Conservation (phyloP, 306 rosid genomes). For the Corylus avellana region DNA sequence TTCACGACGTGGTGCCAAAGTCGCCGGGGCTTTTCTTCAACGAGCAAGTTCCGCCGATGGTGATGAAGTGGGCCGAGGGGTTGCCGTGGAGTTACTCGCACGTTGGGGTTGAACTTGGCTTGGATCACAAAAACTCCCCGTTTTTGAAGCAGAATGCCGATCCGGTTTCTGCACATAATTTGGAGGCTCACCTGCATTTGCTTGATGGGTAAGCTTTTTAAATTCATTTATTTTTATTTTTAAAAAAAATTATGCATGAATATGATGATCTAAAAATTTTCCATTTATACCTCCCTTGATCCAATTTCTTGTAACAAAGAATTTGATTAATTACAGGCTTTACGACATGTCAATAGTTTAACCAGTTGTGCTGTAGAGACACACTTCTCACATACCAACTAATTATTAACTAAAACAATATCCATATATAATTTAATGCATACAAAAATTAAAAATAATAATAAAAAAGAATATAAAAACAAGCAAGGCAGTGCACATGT, state of each 20-base stretch:
- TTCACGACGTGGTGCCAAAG: slow-evolving; percentile 66
- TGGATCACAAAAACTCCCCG: slow-evolving; percentile 70
- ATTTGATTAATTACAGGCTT: no score
- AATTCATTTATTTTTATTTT: background rate
- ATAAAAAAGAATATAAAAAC: background rate
- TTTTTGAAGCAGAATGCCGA: slow-evolving; percentile 58
- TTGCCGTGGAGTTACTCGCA: slow-evolving; percentile 87
- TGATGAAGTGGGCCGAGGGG: slow-evolving; percentile 59
- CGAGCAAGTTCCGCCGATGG: slow-evolving; percentile 41
- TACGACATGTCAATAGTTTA: no score
- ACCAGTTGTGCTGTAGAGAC: no score
- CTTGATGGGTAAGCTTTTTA: slow-evolving; percentile 62
- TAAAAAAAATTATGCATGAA: no score
- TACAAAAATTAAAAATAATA: background rate
- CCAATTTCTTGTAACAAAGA: no score
- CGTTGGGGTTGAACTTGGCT: slow-evolving; percentile 61
- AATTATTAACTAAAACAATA: background rate
- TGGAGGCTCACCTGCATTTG: slow-evolving; percentile 83
- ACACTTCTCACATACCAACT: no score
- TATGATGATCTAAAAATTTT: no score
- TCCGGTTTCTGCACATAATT: slow-evolving; percentile 56
- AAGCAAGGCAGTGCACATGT: background rate
- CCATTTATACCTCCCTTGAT: no score
- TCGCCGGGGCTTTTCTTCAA: slow-evolving; percentile 68
- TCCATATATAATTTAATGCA: background rate